Evolutionary conservation across 2,329 filamentous ascomycete species (phyloP).

Genomic region (Cladorrhinum sp.): DNA sequence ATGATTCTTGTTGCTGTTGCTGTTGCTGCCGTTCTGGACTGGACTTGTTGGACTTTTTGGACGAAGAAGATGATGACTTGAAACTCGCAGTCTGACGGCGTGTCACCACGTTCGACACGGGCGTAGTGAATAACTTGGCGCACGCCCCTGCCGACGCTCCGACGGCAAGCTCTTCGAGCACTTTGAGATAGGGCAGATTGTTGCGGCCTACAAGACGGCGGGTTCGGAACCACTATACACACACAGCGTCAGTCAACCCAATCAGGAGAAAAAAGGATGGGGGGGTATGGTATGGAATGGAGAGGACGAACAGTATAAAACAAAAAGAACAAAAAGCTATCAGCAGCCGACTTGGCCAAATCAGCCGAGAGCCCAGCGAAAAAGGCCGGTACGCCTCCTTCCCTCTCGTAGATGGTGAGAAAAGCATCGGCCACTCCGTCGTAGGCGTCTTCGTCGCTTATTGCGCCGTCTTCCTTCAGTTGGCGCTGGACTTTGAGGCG

Average conservation of each 20-base stretch:
- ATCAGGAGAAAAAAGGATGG: slow-evolving; percentile 21
- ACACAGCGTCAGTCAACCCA: background rate
- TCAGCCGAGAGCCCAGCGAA: slow-evolving; percentile 65
- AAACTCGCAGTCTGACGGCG: slow-evolving; percentile 60
- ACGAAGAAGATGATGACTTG: background rate
- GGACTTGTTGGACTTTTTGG: background rate
- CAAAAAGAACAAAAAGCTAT: slow-evolving; percentile 84
- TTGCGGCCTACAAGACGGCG: slow-evolving; percentile 39
- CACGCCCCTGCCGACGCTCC: slow-evolving; percentile 72
- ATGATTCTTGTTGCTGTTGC: too few species aligned
- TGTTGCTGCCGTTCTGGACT: slow-evolving; percentile 30
- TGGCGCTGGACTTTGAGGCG: slow-evolving; percentile 75
- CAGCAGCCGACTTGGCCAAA: slow-evolving; percentile 64
- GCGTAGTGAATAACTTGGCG: slow-evolving; percentile 73
- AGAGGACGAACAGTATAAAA: slow-evolving; percentile 63
- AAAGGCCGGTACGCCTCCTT: slow-evolving; percentile 72
- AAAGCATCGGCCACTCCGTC: slow-evolving; percentile 66
- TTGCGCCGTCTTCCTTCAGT: slow-evolving; percentile 38
- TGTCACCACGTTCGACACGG: slow-evolving; percentile 77
- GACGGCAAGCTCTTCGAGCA: slow-evolving; percentile 70
- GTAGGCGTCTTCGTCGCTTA: slow-evolving; percentile 48
- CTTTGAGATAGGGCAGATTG: slow-evolving; percentile 44
- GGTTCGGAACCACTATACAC: slow-evolving; percentile 37
- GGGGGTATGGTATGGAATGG: too few species aligned
- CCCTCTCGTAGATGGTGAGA: slow-evolving; percentile 64